Percentiles rank a stretch among this genome's conserved stretches.
phyloP scores from a whole-genome alignment of 1,284 basidiomycete genomes.

The Wolfiporia cocos region DNA sequence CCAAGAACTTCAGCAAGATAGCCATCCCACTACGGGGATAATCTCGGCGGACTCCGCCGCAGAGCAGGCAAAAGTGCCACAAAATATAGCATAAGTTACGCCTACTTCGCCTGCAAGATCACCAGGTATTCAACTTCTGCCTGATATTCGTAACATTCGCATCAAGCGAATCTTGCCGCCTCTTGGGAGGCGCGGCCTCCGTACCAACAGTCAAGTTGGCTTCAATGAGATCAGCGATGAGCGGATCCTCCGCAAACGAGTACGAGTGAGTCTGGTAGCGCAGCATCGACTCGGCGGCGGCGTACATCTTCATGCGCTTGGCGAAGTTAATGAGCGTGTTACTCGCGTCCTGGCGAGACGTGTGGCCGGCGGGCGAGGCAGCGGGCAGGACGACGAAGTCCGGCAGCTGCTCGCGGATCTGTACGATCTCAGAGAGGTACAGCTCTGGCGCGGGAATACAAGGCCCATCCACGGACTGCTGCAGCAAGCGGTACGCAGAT shows the following conservation, averaged over 20 bases:
- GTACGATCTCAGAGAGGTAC: constrained; percentile 56
- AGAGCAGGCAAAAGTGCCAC: constrained; percentile 1
- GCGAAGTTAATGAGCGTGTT: constrained; percentile 41
- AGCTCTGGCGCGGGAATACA: constrained; percentile 63
- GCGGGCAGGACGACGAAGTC: constrained; percentile 25
- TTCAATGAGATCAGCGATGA: constrained; percentile 42
- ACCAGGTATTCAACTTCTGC: too few relatives aligned
- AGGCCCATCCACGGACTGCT: constrained; percentile 46
- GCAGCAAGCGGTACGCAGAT: constrained; percentile 45
- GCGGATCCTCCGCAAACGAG: constrained; percentile 38
- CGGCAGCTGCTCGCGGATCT: constrained; percentile 48
- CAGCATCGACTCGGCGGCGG: constrained; percentile 49
- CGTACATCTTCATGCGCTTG: constrained; percentile 52
- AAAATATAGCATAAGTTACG: constrained; percentile 2
- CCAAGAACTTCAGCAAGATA: too few relatives aligned
- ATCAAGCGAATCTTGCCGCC: too few relatives aligned
- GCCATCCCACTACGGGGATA: too few relatives aligned
- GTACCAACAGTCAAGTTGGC: too few relatives aligned
- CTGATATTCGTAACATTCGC: too few relatives aligned
- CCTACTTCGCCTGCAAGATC: too few relatives aligned
- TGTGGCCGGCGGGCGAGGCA: too few relatives aligned
- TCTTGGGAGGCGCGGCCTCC: too few relatives aligned
- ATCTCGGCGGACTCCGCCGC: constrained; percentile 1
- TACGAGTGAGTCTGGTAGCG: constrained; percentile 53
- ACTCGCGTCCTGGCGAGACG: too few relatives aligned